Evolutionary conservation across 2,329 filamentous ascomycete species (phyloP).

Genomic region (Metarhizium sp.): DNA sequence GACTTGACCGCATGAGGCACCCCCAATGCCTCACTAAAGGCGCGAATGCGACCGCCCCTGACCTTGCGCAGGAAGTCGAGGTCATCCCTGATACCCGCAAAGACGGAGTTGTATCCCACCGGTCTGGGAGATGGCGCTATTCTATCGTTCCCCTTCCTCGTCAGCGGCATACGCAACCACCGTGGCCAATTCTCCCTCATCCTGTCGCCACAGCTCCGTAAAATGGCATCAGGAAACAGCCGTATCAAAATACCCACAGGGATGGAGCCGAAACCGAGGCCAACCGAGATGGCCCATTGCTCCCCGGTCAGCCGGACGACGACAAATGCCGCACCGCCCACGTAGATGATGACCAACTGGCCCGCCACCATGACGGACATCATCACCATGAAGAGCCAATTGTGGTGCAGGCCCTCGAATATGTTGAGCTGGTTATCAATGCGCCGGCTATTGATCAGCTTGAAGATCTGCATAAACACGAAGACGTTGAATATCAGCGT

Average conservation of each 20-base stretch:
- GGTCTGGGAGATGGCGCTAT: too few species aligned
- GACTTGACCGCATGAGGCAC: too few species aligned
- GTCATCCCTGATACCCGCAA: too few species aligned
- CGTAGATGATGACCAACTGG: constrained; percentile 62
- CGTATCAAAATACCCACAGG: constrained; percentile 68
- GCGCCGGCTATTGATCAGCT: constrained; percentile 38
- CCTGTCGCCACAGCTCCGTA: too few species aligned
- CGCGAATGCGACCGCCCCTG: too few species aligned
- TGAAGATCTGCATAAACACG: constrained; percentile 66
- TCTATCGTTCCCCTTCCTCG: too few species aligned
- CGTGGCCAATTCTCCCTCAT: too few species aligned
- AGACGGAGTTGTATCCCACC: too few species aligned
- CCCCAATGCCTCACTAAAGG: too few species aligned
- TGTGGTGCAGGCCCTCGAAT: constrained; percentile 59
- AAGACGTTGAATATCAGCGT: constrained; percentile 62
- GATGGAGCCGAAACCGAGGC: constrained; percentile 68
- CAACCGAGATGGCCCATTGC: constrained; percentile 75
- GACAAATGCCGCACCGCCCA: constrained; percentile 61
- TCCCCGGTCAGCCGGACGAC: constrained; percentile 52
- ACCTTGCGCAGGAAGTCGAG: too few species aligned
- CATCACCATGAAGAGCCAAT: constrained; percentile 63
- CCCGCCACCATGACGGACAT: constrained; percentile 61
- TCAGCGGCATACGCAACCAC: too few species aligned
- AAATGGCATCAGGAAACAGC: constrained; percentile 53
- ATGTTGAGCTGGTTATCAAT: constrained; percentile 70